Evolutionary conservation across 1,284 basidiomycete species (phyloP), one percentile per base, ranked within the genome.

Genomic region (Ganoderma resinaceum): DNA sequence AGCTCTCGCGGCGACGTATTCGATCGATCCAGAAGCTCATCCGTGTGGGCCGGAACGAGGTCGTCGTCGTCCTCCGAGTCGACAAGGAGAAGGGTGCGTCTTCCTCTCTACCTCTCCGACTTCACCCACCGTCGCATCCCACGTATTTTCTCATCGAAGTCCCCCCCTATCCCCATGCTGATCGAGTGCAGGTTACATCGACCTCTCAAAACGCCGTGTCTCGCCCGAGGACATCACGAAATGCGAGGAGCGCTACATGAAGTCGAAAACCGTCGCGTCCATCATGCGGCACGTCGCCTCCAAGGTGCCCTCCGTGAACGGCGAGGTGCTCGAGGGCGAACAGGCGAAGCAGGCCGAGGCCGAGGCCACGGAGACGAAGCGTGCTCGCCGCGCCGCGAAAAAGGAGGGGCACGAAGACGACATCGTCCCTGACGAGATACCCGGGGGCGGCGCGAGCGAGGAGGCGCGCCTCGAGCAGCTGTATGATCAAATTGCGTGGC

Each of bases 181-280:
- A 0, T 52, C 7, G 38, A 37, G 14, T 40, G 40, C 74, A 97
- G 96, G 97, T 23, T 99, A 99, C 84, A 99, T 99, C 78, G 97
- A 99, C 88, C 86, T 99, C 49, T 99, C 97, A 64, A 99, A 99
- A 86, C 93, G 98, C 76, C 93, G 98, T 77, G 97, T 99, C n/a
- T 98, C 97, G 12, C 94, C 97, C 12, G 98, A 99, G 81, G 97
- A 99, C 80, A 97, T 99, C 76, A 91, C 93, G 62, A 98, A 98
- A 85, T 99, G 98, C 83, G 98, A 99, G 82, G 97, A 99, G 78
- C 92, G 95, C 64, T 99, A 95, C 83, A 97, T 97, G 88, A 99
- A 99, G 84, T 96, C 95, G 55, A 98, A 98, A 83, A 92, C 95
- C 4, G 95, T 97, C 55, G 92, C 95, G 65, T 96, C 95, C 18